phyloP scores from a whole-genome alignment of 2,329 filamentous ascomycete species.

The Dothideomycetes sp. region DNA sequence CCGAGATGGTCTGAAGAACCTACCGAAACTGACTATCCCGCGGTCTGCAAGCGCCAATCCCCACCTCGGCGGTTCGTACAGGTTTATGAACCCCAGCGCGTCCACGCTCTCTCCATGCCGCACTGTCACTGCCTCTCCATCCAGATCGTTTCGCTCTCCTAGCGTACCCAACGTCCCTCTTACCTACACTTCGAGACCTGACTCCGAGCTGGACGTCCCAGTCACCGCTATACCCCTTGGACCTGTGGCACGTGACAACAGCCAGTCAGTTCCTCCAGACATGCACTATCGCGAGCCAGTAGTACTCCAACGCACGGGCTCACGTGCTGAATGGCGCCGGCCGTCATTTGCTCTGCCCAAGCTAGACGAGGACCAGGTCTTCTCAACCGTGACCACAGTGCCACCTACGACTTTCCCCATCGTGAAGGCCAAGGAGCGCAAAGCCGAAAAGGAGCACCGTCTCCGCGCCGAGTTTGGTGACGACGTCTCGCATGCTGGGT shows the following conservation, averaged over 20 bases:
- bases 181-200: constrained; percentile 52
- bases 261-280: constrained; percentile 86
- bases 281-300: constrained; percentile 61
- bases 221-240: constrained; percentile 61
- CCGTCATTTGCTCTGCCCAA: constrained; percentile 61
- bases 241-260: constrained; percentile 65
- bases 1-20: constrained; percentile 39
- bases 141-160: background rate
- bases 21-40: constrained; percentile 47
- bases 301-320: constrained; percentile 16
- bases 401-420: constrained; percentile 12
- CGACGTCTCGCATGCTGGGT: constrained; percentile 54
- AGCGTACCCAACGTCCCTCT: background rate
- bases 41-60: constrained; percentile 25
- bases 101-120: constrained; percentile 34
- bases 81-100: constrained; percentile 12
- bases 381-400: constrained; percentile 24
- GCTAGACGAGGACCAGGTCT: constrained; percentile 52
- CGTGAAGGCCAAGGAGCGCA: constrained; percentile 15
- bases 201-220: constrained; percentile 84
- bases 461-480: constrained; percentile 19
- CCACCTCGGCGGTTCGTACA: constrained; percentile 18
- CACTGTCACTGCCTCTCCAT: constrained; percentile 39
- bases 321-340: constrained; percentile 39
- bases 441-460: constrained; percentile 4